Conservation (phyloP, 1,284 basidiomycete species). For the Takashimella tepidaria region DNA sequence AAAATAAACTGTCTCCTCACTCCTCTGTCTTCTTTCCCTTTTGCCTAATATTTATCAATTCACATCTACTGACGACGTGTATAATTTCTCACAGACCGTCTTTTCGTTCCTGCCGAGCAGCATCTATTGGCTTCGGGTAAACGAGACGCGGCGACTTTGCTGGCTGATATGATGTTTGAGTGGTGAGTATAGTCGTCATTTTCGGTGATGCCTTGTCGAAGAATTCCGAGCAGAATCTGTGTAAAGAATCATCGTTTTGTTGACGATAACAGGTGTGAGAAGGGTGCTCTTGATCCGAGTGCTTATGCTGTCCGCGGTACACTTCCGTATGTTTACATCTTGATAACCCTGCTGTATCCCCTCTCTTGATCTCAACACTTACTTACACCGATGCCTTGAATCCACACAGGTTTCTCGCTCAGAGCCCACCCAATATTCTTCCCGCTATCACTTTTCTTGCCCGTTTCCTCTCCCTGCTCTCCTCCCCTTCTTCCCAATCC, state of each 20-base stretch:
- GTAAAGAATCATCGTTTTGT: not conserved
- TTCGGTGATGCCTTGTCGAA: not conserved
- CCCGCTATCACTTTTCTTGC: constrained; percentile 77
- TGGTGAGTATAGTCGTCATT: constrained; percentile 54
- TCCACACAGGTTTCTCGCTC: constrained; percentile 67
- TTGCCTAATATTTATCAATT: not conserved
- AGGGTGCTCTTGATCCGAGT: constrained; percentile 51
- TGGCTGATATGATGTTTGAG: constrained; percentile 78
- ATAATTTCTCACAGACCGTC: constrained; percentile 65
- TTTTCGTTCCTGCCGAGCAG: constrained; percentile 66
- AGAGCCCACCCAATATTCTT: constrained; percentile 77
- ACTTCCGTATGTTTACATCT: constrained; percentile 60
- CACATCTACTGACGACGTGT: constrained; percentile 3
- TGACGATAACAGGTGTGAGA: constrained; percentile 30
- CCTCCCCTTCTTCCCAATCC: constrained; percentile 49
- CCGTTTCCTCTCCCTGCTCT: constrained; percentile 63
- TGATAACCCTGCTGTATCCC: not conserved
- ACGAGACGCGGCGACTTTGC: constrained; percentile 73
- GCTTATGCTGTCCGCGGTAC: constrained; percentile 74
- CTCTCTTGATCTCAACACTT: not conserved
- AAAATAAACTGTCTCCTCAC: no score
- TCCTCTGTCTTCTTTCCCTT: no score
- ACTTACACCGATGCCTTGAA: not conserved
- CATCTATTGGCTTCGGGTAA: constrained; percentile 78
- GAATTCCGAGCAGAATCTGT: not conserved